These are phyloP conservation scores for Pestalotiopsis sp. DNA, from an alignment of 2,329 filamentous ascomycete species.

Conservation along the genomic window DNA sequence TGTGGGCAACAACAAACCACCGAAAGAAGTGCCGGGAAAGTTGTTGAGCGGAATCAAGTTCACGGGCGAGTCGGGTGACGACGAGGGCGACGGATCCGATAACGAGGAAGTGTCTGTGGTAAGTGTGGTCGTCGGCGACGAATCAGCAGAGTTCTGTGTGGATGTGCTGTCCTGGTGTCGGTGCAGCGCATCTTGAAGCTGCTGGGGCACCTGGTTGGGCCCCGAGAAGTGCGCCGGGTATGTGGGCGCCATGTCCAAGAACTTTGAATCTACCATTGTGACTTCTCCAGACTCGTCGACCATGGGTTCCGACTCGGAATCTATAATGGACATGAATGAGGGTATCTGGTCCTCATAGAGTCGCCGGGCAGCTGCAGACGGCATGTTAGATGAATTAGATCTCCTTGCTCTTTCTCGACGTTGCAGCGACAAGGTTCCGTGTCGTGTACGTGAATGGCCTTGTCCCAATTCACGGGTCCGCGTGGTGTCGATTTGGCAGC, in stretches of 20 bases:
- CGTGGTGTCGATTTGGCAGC: background rate
- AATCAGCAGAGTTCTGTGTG: conserved; percentile 80
- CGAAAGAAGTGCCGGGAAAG: conserved; percentile 65
- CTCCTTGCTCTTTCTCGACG: background rate
- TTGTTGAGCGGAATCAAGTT: conserved; percentile 72
- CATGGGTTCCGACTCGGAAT: conserved; percentile 61
- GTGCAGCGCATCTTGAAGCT: conserved; percentile 55
- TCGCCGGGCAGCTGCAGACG: conserved; percentile 62
- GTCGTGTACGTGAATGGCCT: conserved; percentile 1
- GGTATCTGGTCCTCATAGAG: conserved; percentile 73
- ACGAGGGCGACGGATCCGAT: conserved; percentile 87
- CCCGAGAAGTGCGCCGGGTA: conserved; percentile 33
- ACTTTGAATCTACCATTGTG: conserved; percentile 56
- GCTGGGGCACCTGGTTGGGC: conserved; percentile 29
- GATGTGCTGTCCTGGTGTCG: conserved; percentile 79
- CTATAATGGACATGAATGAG: conserved; percentile 76
- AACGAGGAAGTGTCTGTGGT: conserved; percentile 90
- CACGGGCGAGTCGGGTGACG: conserved; percentile 87
- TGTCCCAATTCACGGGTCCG: background rate
- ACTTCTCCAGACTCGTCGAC: conserved; percentile 53
- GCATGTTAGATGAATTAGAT: conserved; percentile 48
- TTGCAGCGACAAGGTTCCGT: conserved; percentile 7
- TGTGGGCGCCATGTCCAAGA: conserved; percentile 49
- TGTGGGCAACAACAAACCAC: conserved; percentile 42
- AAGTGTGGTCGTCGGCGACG: conserved; percentile 91